These are phyloP conservation scores for Setomelanomma holmii DNA, from an alignment of 2,329 filamentous ascomycete genomes.

Conservation along the genomic window DNA sequence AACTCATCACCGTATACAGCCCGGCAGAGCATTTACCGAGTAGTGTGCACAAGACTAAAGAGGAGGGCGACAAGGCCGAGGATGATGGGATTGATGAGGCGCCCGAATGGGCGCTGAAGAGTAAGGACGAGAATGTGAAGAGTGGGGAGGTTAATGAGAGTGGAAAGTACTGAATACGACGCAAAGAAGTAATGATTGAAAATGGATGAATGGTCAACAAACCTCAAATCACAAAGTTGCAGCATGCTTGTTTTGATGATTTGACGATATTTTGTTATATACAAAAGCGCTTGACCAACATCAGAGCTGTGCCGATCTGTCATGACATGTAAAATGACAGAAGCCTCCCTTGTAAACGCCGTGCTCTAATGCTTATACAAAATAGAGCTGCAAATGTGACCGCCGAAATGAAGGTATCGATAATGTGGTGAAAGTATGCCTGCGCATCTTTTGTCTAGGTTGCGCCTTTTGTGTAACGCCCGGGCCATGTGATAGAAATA, in stretches of 20 bases:
- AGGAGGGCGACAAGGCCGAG: slow-evolving; percentile 67
- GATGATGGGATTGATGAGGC: slow-evolving; percentile 67
- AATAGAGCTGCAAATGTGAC: too few relatives aligned
- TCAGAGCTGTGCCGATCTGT: too few relatives aligned
- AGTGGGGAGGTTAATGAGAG: slow-evolving; percentile 60
- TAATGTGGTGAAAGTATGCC: not conserved
- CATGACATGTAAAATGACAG: too few relatives aligned
- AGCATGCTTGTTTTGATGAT: too few relatives aligned
- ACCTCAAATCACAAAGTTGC: too few relatives aligned
- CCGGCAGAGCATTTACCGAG: slow-evolving; percentile 68
- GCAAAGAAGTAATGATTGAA: too few relatives aligned
- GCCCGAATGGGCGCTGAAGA: slow-evolving; percentile 64
- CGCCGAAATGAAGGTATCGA: too few relatives aligned
- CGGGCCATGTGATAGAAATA: not conserved
- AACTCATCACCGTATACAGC: slow-evolving; percentile 69
- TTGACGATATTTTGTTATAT: too few relatives aligned
- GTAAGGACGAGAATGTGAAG: slow-evolving; percentile 65
- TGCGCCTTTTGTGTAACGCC: not conserved
- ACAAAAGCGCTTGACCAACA: too few relatives aligned
- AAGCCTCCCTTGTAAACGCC: too few relatives aligned
- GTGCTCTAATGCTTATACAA: not conserved
- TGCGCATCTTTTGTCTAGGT: not conserved
- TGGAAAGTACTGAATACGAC: slow-evolving; percentile 40
- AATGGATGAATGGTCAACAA: too few relatives aligned
- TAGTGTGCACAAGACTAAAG: slow-evolving; percentile 68